Evolutionary conservation across 306 rosid genomes (phyloP), one percentile per base, ranked within the genome.

Genomic region (Luffa acutangula): DNA sequence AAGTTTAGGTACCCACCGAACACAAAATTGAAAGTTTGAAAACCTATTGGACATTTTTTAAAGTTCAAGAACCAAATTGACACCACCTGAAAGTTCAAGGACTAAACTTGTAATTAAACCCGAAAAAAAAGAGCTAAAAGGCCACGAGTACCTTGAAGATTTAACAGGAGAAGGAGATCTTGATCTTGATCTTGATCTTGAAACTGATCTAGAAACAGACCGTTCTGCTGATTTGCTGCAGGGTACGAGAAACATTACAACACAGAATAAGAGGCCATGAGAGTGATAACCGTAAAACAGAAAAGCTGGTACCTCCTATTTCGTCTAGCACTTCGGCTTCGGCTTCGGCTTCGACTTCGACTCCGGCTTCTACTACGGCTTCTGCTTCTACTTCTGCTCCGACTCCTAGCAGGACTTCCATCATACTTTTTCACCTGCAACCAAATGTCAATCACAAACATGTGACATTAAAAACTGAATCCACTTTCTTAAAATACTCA

Each of bases 151-250:
- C 99, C 97, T 93, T 66, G 96, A 85, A 60, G 94, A 41, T 84
- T 93, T 96, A 85, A 89, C 82, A 18, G 98, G 99, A 46, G 98
- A 89, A 54, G 89, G 87, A 60, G 99, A 96, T 87, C 96, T 88
- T 71, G 98, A 93, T 82, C 89, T 85, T 45, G 97, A 96, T 87
- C 96, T 88, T 71, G 98, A 93, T 82, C 89, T 85, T 45, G 97
- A 96, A 17, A 85, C 83, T 7, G 99, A 96, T 83, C 96, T 87
- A 14, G 97, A 93, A 4, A 93, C 89, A 53, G 99, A 96, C 52
- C 92, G 90, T 79, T 86, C 98, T 84, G 88, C 54, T 14, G 98
- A 96, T 78, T 87, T 89, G 66, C 98, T 93, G 93, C 48, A 75
- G 2, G 14, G 18, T 9, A 53, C 60, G 0, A 17, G 18, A 75